Percentiles rank a stretch among this genome's conserved stretches.
Conservation (phyloP, 768 basidiomycete genomes). For the Chlorophyllum brunneum region DNA sequence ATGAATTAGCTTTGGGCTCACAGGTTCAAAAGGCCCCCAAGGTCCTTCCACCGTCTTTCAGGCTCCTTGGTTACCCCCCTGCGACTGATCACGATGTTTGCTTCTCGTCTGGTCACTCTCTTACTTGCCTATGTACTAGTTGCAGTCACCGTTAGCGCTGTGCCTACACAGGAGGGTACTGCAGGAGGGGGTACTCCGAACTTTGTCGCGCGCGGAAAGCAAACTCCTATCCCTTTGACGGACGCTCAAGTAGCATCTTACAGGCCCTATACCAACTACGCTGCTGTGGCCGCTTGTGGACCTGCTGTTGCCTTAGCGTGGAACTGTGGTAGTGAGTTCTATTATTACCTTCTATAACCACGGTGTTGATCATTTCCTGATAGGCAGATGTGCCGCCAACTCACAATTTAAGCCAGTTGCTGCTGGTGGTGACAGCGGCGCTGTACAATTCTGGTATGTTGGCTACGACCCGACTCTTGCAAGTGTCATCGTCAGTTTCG, state of each 20-base stretch:
- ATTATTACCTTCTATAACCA: not conserved
- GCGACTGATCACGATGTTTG: not conserved
- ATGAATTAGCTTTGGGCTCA: not conserved
- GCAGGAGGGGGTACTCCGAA: not conserved
- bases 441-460: conserved; percentile 43
- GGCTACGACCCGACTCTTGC: conserved; percentile 35
- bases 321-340: conserved; percentile 43
- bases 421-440: conserved; percentile 43
- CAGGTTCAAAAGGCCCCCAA: not conserved
- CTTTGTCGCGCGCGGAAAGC: not conserved
- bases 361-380: not conserved
- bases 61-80: not conserved
- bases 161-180: not conserved
- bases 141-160: not conserved
- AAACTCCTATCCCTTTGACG: not conserved
- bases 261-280: conserved; percentile 47
- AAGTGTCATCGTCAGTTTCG: conserved; percentile 33
- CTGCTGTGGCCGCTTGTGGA: conserved; percentile 48
- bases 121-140: not conserved
- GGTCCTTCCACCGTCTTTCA: not conserved
- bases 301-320: conserved; percentile 40
- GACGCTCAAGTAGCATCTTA: conserved; percentile 37
- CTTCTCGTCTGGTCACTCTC: not conserved
- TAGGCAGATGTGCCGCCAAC: conserved; percentile 39
- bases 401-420: conserved; percentile 43